A percentile compares a stretch with the other conserved stretches of the same genome.
These are phyloP conservation scores for Macaranga tanarius DNA, from an alignment of 441 rosid species.

Conservation along the genomic window DNA sequence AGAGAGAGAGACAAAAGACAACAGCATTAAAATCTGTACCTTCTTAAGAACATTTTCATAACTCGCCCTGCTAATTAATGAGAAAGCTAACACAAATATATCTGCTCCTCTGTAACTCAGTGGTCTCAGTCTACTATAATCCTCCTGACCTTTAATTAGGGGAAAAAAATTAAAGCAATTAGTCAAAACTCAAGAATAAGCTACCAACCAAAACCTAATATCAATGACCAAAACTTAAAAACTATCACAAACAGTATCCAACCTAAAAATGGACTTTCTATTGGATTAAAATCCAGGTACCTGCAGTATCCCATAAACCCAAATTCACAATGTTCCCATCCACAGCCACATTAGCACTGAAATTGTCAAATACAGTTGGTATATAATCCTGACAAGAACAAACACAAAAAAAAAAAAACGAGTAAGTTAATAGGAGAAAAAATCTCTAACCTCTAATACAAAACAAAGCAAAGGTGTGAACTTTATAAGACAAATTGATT, in stretches of 20 bases:
- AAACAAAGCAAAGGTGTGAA: neutral
- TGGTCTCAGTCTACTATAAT: slow-evolving; percentile 95
- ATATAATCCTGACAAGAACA: slow-evolving; percentile 64
- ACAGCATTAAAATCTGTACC: slow-evolving; percentile 45
- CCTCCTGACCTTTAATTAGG: slow-evolving; percentile 74
- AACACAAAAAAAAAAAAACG: slow-evolving; percentile 15
- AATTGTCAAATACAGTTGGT: slow-evolving; percentile 94
- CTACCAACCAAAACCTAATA: slow-evolving; percentile 10
- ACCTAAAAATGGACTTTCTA: neutral
- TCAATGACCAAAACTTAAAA: neutral
- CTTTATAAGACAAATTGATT: slow-evolving; percentile 2
- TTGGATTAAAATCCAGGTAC: slow-evolving; percentile 30
- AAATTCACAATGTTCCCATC: slow-evolving; percentile 85
- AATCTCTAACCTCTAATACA: neutral
- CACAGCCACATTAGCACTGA: slow-evolving; percentile 90
- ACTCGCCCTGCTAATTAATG: slow-evolving; percentile 88
- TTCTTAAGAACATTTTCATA: slow-evolving; percentile 94
- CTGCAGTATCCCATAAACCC: slow-evolving; percentile 98
- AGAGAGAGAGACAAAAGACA: slow-evolving; percentile 15
- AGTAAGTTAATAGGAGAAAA: neutral
- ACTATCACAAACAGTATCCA: slow-evolving; percentile 15
- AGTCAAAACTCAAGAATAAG: slow-evolving; percentile 9
- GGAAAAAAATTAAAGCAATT: neutral
- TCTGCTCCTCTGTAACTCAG: slow-evolving; percentile 97
- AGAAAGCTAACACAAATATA: slow-evolving; percentile 87